Base-by-base conservation (phyloP, 352 stramenopile genomes). In the Globisporangium lucens region DNA sequence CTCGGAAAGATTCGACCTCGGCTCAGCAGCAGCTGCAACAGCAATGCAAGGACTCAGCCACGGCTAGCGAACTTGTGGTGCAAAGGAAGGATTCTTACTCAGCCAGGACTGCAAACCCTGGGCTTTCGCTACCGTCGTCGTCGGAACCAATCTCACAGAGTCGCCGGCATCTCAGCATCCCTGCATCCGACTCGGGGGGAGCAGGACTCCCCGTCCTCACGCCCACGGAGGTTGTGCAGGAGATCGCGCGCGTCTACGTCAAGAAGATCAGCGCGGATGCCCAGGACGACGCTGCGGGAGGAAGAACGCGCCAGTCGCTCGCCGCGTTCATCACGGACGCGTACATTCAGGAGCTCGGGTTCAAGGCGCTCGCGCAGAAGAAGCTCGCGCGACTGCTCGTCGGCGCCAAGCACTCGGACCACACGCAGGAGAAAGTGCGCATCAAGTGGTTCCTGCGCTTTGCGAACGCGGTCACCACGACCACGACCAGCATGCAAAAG, bases 371-470 rank as follows among this genome's bases (percentile, higher is more conserved):
- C 22, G 82, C 83, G 2, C 82, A 88, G 49, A 78, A 77, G 24
- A 90, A 89, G 12, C 69, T 93, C 46, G 52, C 76, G 7, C 68
- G 75, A 13, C 47, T 93, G 29, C 57, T 93, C 0, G 30, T 77
- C 4, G 75, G 74, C n/a, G 80, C 77, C 0, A 83, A 85, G 55
- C 64, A 77, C 17, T 68, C 74, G 2, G 74, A 72, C 7, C 72
- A 76, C 22, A 68, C 69, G 27, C 73, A 83, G n/a, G 81, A 90
- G 52, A 79, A 66, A 56, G 65, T 84, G 24, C 73, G 81, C 4
- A 75, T 89, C 55, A 89, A 89, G 56, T 91, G 83, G 83, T 90
- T 91, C 66, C 56, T 82, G 33, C 71, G 75, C 13, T 89, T 91
- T 24, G 67, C 85, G 70, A 85, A 87, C 41, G 56, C 56, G 20